Base-by-base conservation (phyloP, 2,329 filamentous ascomycete genomes). In the Aspergillus fumigatus region DNA sequence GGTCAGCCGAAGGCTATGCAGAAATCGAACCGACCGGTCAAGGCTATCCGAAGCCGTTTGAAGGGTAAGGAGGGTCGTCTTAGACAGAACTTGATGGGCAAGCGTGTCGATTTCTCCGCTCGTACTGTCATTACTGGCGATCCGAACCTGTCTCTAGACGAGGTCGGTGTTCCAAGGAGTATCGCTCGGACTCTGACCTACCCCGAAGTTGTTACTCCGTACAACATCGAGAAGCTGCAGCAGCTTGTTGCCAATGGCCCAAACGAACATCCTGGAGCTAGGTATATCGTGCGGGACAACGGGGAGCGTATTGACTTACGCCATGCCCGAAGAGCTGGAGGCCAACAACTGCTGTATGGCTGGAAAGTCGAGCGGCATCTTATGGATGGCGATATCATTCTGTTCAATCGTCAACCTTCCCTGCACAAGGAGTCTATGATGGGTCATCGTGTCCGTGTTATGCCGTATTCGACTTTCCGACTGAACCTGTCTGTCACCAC, bases 371-470 rank as follows among this genome's bases (percentile, higher is more conserved):
- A 99, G 77, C 88, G 94, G 60, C 94, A 99, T 76, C 85, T 99
- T 62, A 87, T 96, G 68, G 91, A 96, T 68, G 93, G 93, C 56
- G 94, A 99, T 75, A 95, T 91, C 64, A 97, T 99, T 77, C 92
- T 99, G 70, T 99, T 99, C 85, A 99, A 99, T 75, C 94, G 94
- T 82, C 94, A 99, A 73, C 94, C 94, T 0, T 99, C 94, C 38
- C 82, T 99, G 69, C 94, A 99, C 82, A 99, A 99, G 77, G 94
- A 99, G 73, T 99, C 94, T 59, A 99, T 99, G 94, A 99, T 99
- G 95, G 94, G 91, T 75, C 94, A 99, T 77, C 87, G 91, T 67
- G 94, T 99, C 61, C 88, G 88, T 59, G 94, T 99, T 59, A 97
- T 99, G 92, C 94, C 94, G 3, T 99, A 96, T 75, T 99, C 94